A percentile compares a stretch with the other conserved stretches of the same genome.
Evolutionary conservation across 2,329 filamentous ascomycete species (phyloP).

Genomic region (Thelonectria blattea): DNA sequence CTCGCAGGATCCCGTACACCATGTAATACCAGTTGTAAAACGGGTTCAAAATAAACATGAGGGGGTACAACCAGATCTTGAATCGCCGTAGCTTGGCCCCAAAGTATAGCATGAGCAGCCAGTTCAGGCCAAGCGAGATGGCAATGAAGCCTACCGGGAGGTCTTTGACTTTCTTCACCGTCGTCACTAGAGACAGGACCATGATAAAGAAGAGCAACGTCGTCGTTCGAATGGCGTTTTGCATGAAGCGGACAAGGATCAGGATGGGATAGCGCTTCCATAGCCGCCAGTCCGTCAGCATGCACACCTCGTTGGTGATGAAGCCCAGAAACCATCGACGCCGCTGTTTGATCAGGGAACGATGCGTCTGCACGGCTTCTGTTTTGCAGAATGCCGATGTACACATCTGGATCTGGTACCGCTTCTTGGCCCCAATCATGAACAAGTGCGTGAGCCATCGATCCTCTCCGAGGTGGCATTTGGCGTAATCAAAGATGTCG

Average conservation of each 20-base stretch:
- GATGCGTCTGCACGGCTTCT: conserved; percentile 89
- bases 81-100: conserved; percentile 84
- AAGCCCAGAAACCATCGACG: conserved; percentile 97
- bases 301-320: conserved; percentile 97
- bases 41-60: conserved; percentile 95
- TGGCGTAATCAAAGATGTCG: conserved; percentile 95
- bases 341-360: conserved; percentile 88
- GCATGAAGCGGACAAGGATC: conserved; percentile 86
- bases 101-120: conserved; percentile 96
- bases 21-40: conserved; percentile 99
- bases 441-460: conserved; percentile 97
- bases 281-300: conserved; percentile 92
- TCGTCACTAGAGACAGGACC: conserved; percentile 84
- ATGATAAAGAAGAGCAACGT: conserved; percentile 94
- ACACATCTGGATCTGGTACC: conserved; percentile 97
- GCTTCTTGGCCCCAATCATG: conserved; percentile 94
- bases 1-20: conserved; percentile 95
- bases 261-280: conserved; percentile 92
- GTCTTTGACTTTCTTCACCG: conserved; percentile 76
- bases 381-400: conserved; percentile 98
- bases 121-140: conserved; percentile 91
- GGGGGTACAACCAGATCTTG: conserved; percentile 92
- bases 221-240: conserved; percentile 95
- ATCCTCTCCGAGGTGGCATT: conserved; percentile 94
- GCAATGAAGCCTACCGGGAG: conserved; percentile 93